These are phyloP conservation scores for Coniosporium tulheliwenetii DNA, from an alignment of 2,329 filamentous ascomycete genomes.

Conservation along the genomic window DNA sequence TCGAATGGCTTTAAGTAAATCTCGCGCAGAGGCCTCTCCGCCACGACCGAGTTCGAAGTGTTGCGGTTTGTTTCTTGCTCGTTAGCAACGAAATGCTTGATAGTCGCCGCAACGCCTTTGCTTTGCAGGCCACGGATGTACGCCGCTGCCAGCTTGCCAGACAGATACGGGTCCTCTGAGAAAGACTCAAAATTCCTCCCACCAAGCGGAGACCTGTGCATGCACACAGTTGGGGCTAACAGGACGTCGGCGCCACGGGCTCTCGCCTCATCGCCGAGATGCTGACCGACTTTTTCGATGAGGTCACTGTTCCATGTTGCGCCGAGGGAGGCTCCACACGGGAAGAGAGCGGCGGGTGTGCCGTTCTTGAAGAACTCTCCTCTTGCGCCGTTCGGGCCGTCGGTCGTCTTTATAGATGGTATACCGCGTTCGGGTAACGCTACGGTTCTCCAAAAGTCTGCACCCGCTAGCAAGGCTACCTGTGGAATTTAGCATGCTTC, in stretches of 20 bases:
- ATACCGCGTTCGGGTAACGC: too few relatives aligned
- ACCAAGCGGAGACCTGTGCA: slow-evolving; percentile 67
- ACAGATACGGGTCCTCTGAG: slow-evolving; percentile 66
- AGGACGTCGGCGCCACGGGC: slow-evolving; percentile 61
- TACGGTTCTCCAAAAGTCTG: too few relatives aligned
- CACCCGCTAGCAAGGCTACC: too few relatives aligned
- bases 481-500: too few relatives aligned
- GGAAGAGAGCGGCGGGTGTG: too few relatives aligned
- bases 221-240: slow-evolving; percentile 63
- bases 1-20: slow-evolving; percentile 61
- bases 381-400: too few relatives aligned
- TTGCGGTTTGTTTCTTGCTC: slow-evolving; percentile 56
- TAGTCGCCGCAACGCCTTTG: slow-evolving; percentile 57
- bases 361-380: too few relatives aligned
- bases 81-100: slow-evolving; percentile 67
- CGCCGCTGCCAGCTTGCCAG: slow-evolving; percentile 52
- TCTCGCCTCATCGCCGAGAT: slow-evolving; percentile 56
- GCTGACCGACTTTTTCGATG: slow-evolving; percentile 51
- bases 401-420: too few relatives aligned
- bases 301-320: slow-evolving; percentile 65
- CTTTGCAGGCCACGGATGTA: slow-evolving; percentile 51
- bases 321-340: slow-evolving; percentile 34
- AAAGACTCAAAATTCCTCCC: slow-evolving; percentile 79
- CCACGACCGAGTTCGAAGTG: slow-evolving; percentile 47
- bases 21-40: slow-evolving; percentile 50